Evolutionary conservation across 148 eudicot species (phyloP), one percentile per base, ranked within the genome.

Genomic region (Simmondsia chinensis): DNA sequence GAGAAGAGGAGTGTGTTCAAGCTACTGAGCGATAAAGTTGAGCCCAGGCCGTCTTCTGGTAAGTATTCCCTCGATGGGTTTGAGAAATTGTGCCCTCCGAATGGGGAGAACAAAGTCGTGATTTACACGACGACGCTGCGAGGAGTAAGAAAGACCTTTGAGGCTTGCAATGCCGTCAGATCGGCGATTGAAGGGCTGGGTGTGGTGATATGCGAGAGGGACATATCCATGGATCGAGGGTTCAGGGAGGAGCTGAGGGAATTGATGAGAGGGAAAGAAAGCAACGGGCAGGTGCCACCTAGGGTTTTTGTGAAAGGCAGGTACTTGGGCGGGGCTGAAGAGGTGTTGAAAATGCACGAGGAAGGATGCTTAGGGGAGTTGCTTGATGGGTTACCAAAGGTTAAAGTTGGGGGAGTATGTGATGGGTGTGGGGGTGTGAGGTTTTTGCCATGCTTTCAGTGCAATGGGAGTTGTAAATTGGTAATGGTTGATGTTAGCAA

Each of bases 381-480:
- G 60, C 62, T 86, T 15, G 49, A 65, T 12, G 96, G 81, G 0
- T 48, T 82, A 44, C 81, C 94, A 5, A 71, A 18, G 37, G 14
- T 42, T 28, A 64, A 43, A 18, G 43, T 30, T 8, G 70, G 89
- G 6, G 39, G 22, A 11, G 81, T 75, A 2, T 91, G 99, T 46
- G 83, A 80, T 43, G 83, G 81, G 11, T 86, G 99, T 45, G 96
- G 89, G 2, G 94, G 76, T 12, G 64, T 49, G 1, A 57, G 82
- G 20, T 91, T 91, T 46, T 46, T 91, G 73, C 95, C 96, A 0
- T 91, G 99, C 48, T 70, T 72, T 43, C 46, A 43, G 3, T 91
- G 99, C 54, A 71, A 70, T 46, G 99, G 99, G 15, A 91, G 96
- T 44, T 77, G 99, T 56, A 91, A 91, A 59, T 45, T 72, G 62